Percentiles rank a stretch among this genome's conserved stretches.
These are phyloP conservation scores for Plantago coronopus DNA, from an alignment of 305 asterid genomes.

Conservation along the genomic window DNA sequence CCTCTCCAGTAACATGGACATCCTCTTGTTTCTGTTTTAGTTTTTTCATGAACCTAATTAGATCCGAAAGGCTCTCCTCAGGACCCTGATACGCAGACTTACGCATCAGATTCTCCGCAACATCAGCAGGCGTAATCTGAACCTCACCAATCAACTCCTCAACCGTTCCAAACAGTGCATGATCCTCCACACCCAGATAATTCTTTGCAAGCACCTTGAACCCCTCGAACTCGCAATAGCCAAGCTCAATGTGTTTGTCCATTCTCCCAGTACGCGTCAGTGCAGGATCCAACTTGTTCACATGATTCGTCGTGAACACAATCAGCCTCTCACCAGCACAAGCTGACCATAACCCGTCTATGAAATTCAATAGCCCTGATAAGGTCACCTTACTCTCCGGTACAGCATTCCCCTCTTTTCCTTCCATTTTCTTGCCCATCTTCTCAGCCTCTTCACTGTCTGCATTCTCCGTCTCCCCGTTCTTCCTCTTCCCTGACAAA, in stretches of 20 bases:
- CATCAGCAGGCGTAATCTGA: conserved; percentile 53
- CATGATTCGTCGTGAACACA: conserved; percentile 53
- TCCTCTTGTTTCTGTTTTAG: not conserved
- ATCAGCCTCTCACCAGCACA: conserved; percentile 51
- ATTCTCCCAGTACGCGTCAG: conserved; percentile 55
- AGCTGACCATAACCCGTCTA: conserved; percentile 59
- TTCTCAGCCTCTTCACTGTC: conserved; percentile 22
- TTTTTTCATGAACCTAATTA: conserved; percentile 10
- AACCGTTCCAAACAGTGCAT: conserved; percentile 33
- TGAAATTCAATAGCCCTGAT: conserved; percentile 51
- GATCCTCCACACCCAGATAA: conserved; percentile 41
- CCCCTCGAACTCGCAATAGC: conserved; percentile 51
- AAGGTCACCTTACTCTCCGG: conserved; percentile 42
- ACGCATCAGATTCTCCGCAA: conserved; percentile 54
- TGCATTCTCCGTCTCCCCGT: conserved; percentile 25
- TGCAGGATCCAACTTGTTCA: conserved; percentile 53
- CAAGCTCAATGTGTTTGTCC: conserved; percentile 57
- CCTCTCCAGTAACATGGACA: too few species aligned
- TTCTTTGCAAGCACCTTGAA: conserved; percentile 57
- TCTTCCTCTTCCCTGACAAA: conserved; percentile 40
- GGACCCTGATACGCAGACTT: conserved; percentile 36
- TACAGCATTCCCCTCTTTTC: conserved; percentile 7
- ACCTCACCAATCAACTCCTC: conserved; percentile 37
- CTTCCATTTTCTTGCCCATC: conserved; percentile 27
- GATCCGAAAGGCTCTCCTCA: conserved; percentile 30